Percentiles rank a stretch among this genome's conserved stretches.
phyloP scores from a whole-genome alignment of 257 asterid genomes.

The Nicotiana noctiflora region DNA sequence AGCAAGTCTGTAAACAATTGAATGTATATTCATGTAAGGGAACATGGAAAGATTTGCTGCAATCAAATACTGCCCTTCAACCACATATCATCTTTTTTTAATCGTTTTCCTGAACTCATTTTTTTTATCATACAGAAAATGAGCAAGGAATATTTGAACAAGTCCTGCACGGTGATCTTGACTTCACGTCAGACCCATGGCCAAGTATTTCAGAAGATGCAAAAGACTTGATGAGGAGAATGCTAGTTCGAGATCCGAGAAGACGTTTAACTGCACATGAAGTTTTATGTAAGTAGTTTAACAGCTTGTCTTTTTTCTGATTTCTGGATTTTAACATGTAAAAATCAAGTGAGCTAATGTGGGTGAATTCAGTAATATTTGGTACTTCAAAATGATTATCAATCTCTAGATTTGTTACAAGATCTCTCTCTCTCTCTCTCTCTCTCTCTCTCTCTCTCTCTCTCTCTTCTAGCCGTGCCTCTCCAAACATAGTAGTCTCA shows the following conservation, averaged over 20 bases:
- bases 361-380: not conserved
- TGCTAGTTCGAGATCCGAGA: conserved; percentile 84
- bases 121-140: conserved; percentile 32
- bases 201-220: conserved; percentile 84
- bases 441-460: not conserved
- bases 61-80: not conserved
- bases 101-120: not conserved
- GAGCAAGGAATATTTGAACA: conserved; percentile 94
- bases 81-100: not conserved
- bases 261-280: conserved; percentile 83
- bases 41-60: not conserved
- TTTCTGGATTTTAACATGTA: not conserved
- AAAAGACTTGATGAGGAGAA: conserved; percentile 80
- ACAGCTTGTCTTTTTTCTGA: not conserved
- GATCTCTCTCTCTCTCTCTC: not conserved
- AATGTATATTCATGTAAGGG: not conserved
- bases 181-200: conserved; percentile 89
- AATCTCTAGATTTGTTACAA: not conserved
- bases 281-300: conserved; percentile 70
- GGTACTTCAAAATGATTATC: not conserved
- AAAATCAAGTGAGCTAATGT: not conserved
- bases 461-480: not conserved
- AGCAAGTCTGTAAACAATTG: not conserved
- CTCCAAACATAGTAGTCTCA: not conserved
- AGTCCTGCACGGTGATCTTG: conserved; percentile 92